A percentile compares a stretch with the other conserved stretches of the same genome.
Evolutionary conservation across 2,329 filamentous ascomycete genomes (phyloP).

Genomic region (Ceratocystiopsis sp.): DNA sequence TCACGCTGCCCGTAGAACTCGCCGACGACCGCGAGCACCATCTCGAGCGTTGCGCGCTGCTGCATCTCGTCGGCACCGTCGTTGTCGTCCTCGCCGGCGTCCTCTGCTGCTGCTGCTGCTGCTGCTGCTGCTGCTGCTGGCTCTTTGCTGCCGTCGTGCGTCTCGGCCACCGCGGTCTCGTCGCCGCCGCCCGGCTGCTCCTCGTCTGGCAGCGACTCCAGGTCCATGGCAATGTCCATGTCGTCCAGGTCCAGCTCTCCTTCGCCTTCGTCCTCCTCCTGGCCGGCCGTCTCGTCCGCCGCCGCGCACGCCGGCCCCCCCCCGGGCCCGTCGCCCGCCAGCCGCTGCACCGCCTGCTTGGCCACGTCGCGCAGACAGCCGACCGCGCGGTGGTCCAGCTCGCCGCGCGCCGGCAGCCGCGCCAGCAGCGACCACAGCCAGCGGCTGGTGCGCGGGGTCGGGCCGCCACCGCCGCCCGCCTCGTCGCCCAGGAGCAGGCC

Average conservation of each 20-base stretch:
- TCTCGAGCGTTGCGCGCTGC: constrained; percentile 63
- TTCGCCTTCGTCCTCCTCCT: constrained; percentile 20
- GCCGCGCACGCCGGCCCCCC: constrained; percentile 26
- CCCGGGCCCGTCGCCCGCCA: constrained; percentile 24
- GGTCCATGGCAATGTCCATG: not conserved
- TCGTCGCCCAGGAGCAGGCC: constrained; percentile 24
- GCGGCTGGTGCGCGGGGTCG: constrained; percentile 50
- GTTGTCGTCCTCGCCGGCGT: constrained; percentile 12
- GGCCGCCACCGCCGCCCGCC: constrained; percentile 15
- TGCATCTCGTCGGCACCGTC: constrained; percentile 25
- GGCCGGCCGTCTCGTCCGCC: constrained; percentile 24
- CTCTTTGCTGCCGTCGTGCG: constrained; percentile 8
- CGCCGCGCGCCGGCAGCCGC: constrained; percentile 54
- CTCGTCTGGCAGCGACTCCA: constrained; percentile 1
- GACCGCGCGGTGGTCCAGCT: constrained; percentile 59
- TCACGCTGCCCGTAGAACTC: constrained; percentile 85
- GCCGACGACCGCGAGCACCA: constrained; percentile 76
- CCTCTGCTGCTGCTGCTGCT: constrained; percentile 2
- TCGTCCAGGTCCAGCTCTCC: constrained; percentile 15
- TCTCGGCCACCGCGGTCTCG: not conserved
- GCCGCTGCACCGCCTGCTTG: constrained; percentile 51
- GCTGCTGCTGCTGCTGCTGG: constrained; percentile 11
- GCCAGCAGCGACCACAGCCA: constrained; percentile 81
- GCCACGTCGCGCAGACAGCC: constrained; percentile 63
- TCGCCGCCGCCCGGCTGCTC: constrained; percentile 14